Evolutionary conservation across 257 asterid genomes (phyloP).

Genomic region (Nicotiana paniculata): DNA sequence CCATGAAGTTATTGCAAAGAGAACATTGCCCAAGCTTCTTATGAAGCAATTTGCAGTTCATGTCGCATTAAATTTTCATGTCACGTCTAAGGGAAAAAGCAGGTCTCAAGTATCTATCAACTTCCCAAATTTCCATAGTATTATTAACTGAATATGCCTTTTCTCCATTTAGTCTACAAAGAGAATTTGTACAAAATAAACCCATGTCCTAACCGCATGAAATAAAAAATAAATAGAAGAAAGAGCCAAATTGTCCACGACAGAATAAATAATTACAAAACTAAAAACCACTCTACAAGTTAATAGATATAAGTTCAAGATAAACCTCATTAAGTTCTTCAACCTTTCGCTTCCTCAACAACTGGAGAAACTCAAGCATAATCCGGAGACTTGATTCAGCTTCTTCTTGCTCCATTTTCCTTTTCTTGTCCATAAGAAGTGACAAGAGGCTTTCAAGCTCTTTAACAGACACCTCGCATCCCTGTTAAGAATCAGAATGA

Average conservation of each 20-base stretch:
- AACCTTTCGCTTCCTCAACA: slow-evolving; percentile 65
- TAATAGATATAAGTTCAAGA: slow-evolving; percentile 10
- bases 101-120: background rate
- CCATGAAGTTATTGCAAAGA: no score
- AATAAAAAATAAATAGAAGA: background rate
- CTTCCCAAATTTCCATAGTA: background rate
- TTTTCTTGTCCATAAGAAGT: slow-evolving; percentile 77
- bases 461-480: slow-evolving; percentile 75
- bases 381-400: slow-evolving; percentile 77
- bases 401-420: slow-evolving; percentile 90
- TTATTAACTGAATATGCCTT: background rate
- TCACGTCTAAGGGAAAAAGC: background rate
- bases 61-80: background rate
- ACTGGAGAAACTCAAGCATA: slow-evolving; percentile 64
- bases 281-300: background rate
- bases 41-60: background rate
- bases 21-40: background rate
- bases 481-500: slow-evolving; percentile 57
- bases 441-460: slow-evolving; percentile 69
- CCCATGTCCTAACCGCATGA: background rate
- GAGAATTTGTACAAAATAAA: background rate
- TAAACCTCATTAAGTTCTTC: slow-evolving; percentile 89
- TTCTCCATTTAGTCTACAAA: background rate
- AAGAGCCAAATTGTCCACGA: background rate
- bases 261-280: background rate